Conservation (phyloP, 306 rosid species). For the Corylus avellana region DNA sequence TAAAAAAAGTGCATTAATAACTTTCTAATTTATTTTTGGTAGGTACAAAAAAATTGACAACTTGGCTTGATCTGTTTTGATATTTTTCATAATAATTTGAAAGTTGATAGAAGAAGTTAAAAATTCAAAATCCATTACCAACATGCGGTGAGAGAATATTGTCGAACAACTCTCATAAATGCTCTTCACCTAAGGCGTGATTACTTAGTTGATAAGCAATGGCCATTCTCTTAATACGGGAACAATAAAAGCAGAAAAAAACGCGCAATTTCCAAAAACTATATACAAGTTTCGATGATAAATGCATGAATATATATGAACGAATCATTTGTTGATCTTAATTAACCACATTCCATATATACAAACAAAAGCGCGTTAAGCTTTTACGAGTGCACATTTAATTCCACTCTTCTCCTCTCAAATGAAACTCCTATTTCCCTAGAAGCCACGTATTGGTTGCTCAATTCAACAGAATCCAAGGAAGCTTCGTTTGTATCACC, state of each 20-base stretch:
- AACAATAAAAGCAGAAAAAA: too few species aligned
- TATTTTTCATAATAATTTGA: too few species aligned
- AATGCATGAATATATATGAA: not conserved
- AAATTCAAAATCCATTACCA: too few species aligned
- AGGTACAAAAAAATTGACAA: too few species aligned
- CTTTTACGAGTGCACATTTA: not conserved
- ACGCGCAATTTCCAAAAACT: not conserved
- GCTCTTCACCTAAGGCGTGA: too few species aligned
- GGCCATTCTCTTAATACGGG: not conserved
- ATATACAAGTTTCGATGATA: not conserved
- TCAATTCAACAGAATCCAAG: not conserved
- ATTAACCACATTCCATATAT: not conserved
- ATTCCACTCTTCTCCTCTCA: not conserved
- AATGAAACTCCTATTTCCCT: not conserved
- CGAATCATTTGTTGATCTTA: not conserved
- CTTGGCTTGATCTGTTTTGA: too few species aligned
- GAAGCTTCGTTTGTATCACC: not conserved
- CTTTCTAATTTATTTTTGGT: too few species aligned
- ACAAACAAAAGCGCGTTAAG: not conserved
- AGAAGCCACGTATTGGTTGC: not conserved
- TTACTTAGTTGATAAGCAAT: conserved; percentile 1
- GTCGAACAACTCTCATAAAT: too few species aligned
- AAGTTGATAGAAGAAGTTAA: too few species aligned
- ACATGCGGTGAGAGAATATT: too few species aligned
- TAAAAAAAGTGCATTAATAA: too few species aligned